Percentiles rank a stretch among this genome's conserved stretches.
Evolutionary conservation across 2,329 filamentous ascomycete genomes (phyloP).

Genomic region (Lachnellula hyalina): DNA sequence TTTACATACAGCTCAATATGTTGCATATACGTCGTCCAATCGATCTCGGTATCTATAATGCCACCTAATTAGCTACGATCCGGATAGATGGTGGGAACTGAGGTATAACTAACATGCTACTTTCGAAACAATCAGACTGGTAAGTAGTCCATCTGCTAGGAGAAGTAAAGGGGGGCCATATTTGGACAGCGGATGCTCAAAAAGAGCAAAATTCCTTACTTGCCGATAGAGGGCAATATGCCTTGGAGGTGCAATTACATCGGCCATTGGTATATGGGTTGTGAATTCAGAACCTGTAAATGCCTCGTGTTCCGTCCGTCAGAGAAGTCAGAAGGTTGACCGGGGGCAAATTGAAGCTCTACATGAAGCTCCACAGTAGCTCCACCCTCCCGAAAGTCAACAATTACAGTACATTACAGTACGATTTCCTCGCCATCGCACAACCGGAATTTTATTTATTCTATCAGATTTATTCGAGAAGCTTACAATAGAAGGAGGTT

Average conservation of each 20-base stretch:
- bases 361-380: too few relatives aligned
- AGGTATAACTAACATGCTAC: conserved; percentile 23
- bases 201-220: conserved; percentile 23
- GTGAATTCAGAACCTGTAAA: neutral
- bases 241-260: conserved; percentile 3
- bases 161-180: conserved; percentile 24
- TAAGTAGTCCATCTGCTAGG: conserved; percentile 27
- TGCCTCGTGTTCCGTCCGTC: neutral
- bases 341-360: too few relatives aligned
- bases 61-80: neutral
- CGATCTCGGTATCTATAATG: conserved; percentile 82
- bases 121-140: conserved; percentile 26
- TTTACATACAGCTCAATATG: conserved; percentile 74
- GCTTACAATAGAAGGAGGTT: neutral
- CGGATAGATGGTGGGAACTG: neutral
- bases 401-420: too few relatives aligned
- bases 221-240: conserved; percentile 16
- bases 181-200: conserved; percentile 24
- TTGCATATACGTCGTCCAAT: conserved; percentile 97
- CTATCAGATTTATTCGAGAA: neutral
- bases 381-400: neutral
- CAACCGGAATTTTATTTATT: too few relatives aligned
- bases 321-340: too few relatives aligned
- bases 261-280: conserved; percentile 1
- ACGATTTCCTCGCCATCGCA: neutral